Percentiles rank a stretch among this genome's conserved stretches.
These are phyloP conservation scores for Spathaspora boniae DNA, from an alignment of 805 yeast species.

Conservation along the genomic window DNA sequence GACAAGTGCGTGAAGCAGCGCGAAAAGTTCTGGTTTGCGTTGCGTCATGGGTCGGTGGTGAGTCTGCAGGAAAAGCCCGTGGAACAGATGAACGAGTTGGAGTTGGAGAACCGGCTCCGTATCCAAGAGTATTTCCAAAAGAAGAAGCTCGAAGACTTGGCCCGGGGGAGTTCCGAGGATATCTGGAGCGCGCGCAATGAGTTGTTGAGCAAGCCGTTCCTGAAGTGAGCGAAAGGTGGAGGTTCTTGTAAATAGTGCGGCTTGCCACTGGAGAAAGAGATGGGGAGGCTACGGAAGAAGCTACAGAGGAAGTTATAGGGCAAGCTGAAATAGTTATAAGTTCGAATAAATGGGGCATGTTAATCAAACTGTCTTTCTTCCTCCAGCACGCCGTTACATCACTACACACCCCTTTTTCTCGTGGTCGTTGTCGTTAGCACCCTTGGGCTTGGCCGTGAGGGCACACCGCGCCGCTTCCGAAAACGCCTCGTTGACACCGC, in stretches of 20 bases:
- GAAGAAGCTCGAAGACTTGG: constrained; percentile 56
- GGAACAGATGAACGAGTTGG: constrained; percentile 30
- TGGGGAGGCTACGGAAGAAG: too few relatives aligned
- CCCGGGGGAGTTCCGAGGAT: constrained; percentile 76
- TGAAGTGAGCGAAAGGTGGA: constrained; percentile 9
- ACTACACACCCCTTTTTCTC: constrained; percentile 39
- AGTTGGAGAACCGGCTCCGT: constrained; percentile 44
- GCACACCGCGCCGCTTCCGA: constrained; percentile 99
- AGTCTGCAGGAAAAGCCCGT: constrained; percentile 15
- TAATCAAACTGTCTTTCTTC: background rate
- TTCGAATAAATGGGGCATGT: background rate
- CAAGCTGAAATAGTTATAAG: background rate
- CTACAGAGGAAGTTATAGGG: too few relatives aligned
- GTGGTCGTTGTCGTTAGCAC: constrained; percentile 50
- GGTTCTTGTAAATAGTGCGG: background rate
- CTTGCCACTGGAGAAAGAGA: background rate
- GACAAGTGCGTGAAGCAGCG: constrained; percentile 68
- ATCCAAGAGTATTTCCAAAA: constrained; percentile 71
- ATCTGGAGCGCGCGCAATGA: constrained; percentile 61
- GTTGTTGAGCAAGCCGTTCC: constrained; percentile 38
- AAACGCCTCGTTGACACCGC: constrained; percentile 99
- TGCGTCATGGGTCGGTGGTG: constrained; percentile 45
- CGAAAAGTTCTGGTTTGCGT: constrained; percentile 76
- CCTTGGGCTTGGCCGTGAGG: constrained; percentile 81
- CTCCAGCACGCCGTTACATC: constrained; percentile 21